These are phyloP conservation scores for Hyphopichia wangnamkhiaoensis DNA, from an alignment of 1,139 yeast species.

Conservation along the genomic window DNA sequence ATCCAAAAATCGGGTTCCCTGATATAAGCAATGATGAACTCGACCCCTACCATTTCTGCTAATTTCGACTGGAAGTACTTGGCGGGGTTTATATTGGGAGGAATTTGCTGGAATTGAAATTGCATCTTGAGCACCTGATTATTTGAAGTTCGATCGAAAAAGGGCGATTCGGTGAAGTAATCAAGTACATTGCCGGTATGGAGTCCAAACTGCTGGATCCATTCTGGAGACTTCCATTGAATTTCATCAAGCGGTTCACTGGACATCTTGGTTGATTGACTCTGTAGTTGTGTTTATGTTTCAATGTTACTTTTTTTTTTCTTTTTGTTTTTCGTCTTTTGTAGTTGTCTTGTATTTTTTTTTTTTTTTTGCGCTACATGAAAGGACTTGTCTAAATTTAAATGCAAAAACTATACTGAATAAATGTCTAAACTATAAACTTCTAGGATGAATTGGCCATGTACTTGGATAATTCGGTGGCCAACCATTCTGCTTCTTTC, in stretches of 20 bases:
- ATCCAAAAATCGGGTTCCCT: slow-evolving; percentile 94
- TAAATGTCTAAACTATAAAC: slow-evolving; percentile 1
- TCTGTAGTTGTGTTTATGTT: not conserved
- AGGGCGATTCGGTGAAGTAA: slow-evolving; percentile 90
- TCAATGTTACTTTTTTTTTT: not conserved
- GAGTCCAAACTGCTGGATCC: slow-evolving; percentile 87
- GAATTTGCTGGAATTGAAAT: slow-evolving; percentile 74
- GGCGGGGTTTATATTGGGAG: slow-evolving; percentile 35
- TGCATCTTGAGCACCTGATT: slow-evolving; percentile 97
- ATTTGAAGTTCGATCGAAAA: slow-evolving; percentile 90
- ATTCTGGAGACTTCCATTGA: slow-evolving; percentile 97
- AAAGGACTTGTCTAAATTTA: no score
- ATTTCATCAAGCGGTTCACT: slow-evolving; percentile 70
- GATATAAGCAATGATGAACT: slow-evolving; percentile 71
- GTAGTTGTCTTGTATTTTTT: no score
- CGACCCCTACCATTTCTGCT: slow-evolving; percentile 79
- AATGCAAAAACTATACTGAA: not conserved
- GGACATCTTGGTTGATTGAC: slow-evolving; percentile 11
- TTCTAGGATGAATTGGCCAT: slow-evolving; percentile 3
- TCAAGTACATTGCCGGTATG: slow-evolving; percentile 89
- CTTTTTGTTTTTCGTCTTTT: not conserved
- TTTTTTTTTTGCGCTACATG: no score
- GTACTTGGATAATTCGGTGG: slow-evolving; percentile 39
- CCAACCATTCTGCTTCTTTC: slow-evolving; percentile 58
- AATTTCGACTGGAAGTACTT: slow-evolving; percentile 57